These are phyloP conservation scores for Papiliotrema laurentii DNA, from an alignment of 1,284 basidiomycete genomes.

Conservation along the genomic window DNA sequence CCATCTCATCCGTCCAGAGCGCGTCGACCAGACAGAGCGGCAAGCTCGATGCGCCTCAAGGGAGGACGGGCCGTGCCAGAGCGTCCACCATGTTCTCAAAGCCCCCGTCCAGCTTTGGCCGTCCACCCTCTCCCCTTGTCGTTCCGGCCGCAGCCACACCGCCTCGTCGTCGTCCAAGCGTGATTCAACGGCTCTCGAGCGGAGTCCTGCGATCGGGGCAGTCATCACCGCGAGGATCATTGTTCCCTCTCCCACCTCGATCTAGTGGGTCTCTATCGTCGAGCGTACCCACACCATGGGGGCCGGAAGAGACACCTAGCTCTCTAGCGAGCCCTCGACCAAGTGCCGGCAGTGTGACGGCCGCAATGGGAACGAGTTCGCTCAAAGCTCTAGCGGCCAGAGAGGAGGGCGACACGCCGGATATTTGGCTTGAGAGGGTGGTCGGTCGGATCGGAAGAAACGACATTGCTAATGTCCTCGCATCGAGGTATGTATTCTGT, in stretches of 20 bases:
- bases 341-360: conserved; percentile 22
- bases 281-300: conserved; percentile 1
- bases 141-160: conserved; percentile 31
- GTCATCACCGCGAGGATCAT: conserved; percentile 27
- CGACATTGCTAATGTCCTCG: conserved; percentile 71
- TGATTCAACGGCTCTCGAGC: conserved; percentile 33
- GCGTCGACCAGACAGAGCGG: conserved; percentile 5
- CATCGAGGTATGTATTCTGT: conserved; percentile 61
- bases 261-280: conserved; percentile 33
- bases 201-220: conserved; percentile 28
- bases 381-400: conserved; percentile 13
- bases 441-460: conserved; percentile 62
- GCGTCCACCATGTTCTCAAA: conserved; percentile 32
- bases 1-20: conserved; percentile 11
- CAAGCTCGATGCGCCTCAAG: conserved; percentile 1
- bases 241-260: conserved; percentile 37
- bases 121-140: conserved; percentile 20
- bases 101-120: conserved; percentile 19
- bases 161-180: conserved; percentile 33
- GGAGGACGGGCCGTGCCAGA: conserved; percentile 14
- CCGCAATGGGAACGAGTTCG: conserved; percentile 6
- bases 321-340: conserved; percentile 25
- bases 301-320: conserved; percentile 16
- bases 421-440: conserved; percentile 63
- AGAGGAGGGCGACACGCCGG: conserved; percentile 61